phyloP scores from a whole-genome alignment of 2,329 filamentous ascomycete species.

The Sclerotinia sclerotiorum region DNA sequence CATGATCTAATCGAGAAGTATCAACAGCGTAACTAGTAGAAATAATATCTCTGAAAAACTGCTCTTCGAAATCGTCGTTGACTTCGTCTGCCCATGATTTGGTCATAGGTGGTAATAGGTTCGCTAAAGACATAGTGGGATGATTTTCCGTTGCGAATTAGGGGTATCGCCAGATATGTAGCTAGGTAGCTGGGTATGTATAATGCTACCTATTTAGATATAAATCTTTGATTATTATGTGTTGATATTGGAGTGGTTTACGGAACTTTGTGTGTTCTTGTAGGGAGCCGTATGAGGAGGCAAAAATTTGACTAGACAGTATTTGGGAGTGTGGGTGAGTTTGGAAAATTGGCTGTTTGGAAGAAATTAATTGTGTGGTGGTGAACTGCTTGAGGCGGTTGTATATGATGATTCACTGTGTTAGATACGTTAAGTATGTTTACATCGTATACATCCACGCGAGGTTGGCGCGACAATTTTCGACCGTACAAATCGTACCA shows the following conservation, averaged over 20 bases:
- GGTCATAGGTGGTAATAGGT: background rate
- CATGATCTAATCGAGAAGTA: background rate
- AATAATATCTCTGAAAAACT: too few species aligned
- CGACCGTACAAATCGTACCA: background rate
- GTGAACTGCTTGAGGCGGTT: background rate
- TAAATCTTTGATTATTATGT: background rate
- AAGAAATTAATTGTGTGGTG: background rate
- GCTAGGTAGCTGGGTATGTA: background rate
- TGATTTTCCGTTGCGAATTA: background rate
- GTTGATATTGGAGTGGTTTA: background rate
- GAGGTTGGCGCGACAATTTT: background rate
- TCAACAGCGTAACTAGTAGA: background rate
- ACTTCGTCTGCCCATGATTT: conserved; percentile 12
- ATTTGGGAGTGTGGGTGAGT: background rate
- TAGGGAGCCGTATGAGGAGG: too few species aligned
- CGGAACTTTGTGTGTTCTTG: background rate
- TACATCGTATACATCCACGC: too few species aligned
- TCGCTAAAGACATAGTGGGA: conserved; percentile 16
- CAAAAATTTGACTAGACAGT: background rate
- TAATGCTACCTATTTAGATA: background rate
- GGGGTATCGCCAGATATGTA: background rate
- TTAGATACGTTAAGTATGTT: background rate
- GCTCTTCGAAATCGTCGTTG: background rate
- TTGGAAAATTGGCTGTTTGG: fast-evolving
- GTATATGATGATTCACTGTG: background rate